phyloP scores from a whole-genome alignment of 345 rosid species.

The Acer saccharum region DNA sequence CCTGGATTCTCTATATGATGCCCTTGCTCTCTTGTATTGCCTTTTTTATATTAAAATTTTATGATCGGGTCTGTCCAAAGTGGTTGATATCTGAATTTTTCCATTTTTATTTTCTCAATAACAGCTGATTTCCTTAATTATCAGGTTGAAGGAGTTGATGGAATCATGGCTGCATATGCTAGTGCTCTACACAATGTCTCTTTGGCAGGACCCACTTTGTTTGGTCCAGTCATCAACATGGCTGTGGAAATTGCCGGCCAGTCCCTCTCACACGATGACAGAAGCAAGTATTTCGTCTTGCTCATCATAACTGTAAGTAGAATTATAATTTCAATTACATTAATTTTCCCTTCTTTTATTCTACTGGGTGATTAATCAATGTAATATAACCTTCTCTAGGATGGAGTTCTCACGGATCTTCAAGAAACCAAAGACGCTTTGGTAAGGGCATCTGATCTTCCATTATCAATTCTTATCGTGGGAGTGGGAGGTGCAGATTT shows the following conservation, averaged over 20 bases:
- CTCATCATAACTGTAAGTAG: slow-evolving; percentile 61
- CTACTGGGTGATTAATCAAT: no score
- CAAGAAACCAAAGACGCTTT: slow-evolving; percentile 74
- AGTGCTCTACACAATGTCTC: slow-evolving; percentile 49
- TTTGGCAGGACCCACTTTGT: slow-evolving; percentile 75
- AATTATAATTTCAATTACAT: neutral
- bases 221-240: slow-evolving; percentile 57
- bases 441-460: slow-evolving; percentile 93
- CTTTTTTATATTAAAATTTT: no score
- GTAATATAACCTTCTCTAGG: slow-evolving; percentile 39
- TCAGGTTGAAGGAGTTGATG: slow-evolving; percentile 84
- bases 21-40: no score
- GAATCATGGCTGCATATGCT: slow-evolving; percentile 79
- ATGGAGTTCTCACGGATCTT: slow-evolving; percentile 84
- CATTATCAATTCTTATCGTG: slow-evolving; percentile 77
- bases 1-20: no score
- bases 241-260: slow-evolving; percentile 56
- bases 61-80: neutral
- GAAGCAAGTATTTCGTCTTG: slow-evolving; percentile 50
- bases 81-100: neutral
- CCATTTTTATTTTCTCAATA: neutral
- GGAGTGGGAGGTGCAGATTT: slow-evolving; percentile 89
- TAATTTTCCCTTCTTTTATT: neutral
- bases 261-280: slow-evolving; percentile 25
- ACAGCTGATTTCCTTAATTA: slow-evolving; percentile 1